Evolutionary conservation across 345 rosid genomes (phyloP).

Genomic region (Abelmoschus esculentus): DNA sequence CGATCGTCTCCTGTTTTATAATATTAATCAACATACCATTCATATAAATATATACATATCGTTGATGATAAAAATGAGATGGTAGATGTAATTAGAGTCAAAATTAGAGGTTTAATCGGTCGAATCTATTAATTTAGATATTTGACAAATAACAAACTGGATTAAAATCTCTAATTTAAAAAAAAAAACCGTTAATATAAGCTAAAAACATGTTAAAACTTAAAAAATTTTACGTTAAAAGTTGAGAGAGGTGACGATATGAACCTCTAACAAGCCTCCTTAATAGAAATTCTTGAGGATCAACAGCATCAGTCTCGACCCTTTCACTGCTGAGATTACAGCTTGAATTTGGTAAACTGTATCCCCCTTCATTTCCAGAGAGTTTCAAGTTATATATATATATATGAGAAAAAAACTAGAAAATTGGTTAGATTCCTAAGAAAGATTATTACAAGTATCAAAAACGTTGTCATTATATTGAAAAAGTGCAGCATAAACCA

Average conservation of each 20-base stretch:
- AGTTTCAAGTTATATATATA: neutral
- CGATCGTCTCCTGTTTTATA: conserved; percentile 23
- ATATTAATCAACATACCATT: neutral
- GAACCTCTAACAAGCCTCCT: conserved; percentile 11
- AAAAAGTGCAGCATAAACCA: conserved; percentile 10
- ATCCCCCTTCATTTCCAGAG: neutral
- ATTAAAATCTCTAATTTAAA: too few species aligned
- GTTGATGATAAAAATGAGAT: too few species aligned
- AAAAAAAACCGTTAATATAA: too few species aligned
- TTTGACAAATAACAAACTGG: too few species aligned
- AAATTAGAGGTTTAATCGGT: too few species aligned
- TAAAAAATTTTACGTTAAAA: too few species aligned
- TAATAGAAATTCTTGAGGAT: neutral
- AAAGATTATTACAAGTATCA: conserved; percentile 14
- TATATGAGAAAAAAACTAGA: neutral
- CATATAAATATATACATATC: too few species aligned
- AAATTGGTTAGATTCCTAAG: neutral
- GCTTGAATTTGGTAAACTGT: neutral
- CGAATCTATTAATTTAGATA: too few species aligned
- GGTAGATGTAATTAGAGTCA: too few species aligned
- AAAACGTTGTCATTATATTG: neutral
- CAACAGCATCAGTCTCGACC: neutral
- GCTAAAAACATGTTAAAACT: too few species aligned
- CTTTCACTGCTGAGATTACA: neutral
- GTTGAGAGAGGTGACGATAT: neutral